Base-by-base conservation (phyloP, 371 early-diverging fungal species). In the Apophysomyces trapeziformis region DNA sequence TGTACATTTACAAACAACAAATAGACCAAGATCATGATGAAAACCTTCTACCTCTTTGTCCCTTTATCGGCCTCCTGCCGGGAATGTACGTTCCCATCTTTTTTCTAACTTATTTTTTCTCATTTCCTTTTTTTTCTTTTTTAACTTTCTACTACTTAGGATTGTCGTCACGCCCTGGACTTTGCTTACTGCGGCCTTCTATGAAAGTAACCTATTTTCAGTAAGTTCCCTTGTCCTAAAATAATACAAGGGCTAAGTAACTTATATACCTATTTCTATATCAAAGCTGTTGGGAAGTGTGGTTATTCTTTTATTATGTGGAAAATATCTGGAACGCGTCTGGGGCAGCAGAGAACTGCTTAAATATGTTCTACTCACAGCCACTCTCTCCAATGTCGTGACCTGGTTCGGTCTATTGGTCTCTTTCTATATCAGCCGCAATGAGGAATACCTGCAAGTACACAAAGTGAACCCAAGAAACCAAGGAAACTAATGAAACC, bases 291-390 rank as follows among this genome's bases (percentile, higher is more conserved):
- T 76, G 21, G 69, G 73, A 45, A 86, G 83, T 65, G 61, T 77
- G 3, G 67, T 79, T 0, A 69, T 85, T 3, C 65, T 90, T 7
- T 64, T 88, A 26, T 75, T 87, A 11, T 79, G 84, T 71, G 92
- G 92, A 54, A 89, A 87, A 68, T 92, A 92, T 66, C 82, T 94
- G 70, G 94, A 92, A 73, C 82, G 87, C 11, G 84, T 82, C 57
- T 94, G 93, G 92, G 92, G 92, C 8, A 80, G 87, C 18, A 85
- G 77, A 58, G 92, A 91, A 64, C 72, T 90, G 37, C 58, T 90
- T n/a, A 92, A 87, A 65, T 90, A 84, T 68, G 70, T 89, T 21
- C 37, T 74, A 4, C 67, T 93, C 11, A 78, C 87, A 0, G 87
- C 80, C 41, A 63, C 87, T 4, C 68, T 84, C 6, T 70, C 89